These are phyloP conservation scores for Raffaelea albimanens DNA, from an alignment of 2,329 filamentous ascomycete species.

Conservation along the genomic window DNA sequence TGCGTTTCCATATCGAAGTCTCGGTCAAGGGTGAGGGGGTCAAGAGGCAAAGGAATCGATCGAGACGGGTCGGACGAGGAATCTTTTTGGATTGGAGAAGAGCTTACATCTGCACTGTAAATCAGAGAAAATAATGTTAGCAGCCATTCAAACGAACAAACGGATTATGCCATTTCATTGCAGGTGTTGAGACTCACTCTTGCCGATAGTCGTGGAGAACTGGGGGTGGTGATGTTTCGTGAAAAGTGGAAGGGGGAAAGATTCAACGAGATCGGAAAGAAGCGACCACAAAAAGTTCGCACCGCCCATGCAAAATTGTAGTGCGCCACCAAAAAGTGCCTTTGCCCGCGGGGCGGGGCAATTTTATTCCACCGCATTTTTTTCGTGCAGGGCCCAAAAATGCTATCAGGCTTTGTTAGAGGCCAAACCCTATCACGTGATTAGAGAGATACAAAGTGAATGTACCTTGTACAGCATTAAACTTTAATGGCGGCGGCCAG, in stretches of 20 bases:
- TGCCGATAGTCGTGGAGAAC: slow-evolving; percentile 14
- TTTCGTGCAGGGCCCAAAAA: no score
- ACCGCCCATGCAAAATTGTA: slow-evolving; percentile 11
- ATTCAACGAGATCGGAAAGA: neutral
- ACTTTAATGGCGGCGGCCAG: no score
- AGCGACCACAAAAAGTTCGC: no score
- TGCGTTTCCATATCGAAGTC: no score
- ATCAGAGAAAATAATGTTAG: slow-evolving; percentile 15
- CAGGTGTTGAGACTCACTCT: slow-evolving; percentile 13
- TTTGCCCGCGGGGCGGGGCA: no score
- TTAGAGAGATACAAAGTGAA: neutral
- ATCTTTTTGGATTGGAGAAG: slow-evolving; percentile 7
- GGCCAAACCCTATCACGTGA: slow-evolving; percentile 15
- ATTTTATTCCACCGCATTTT: no score
- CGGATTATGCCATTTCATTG: slow-evolving; percentile 1
- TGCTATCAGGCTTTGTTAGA: neutral
- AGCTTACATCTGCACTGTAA: slow-evolving; percentile 82
- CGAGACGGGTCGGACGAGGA: no score
- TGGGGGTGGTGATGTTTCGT: slow-evolving; percentile 4
- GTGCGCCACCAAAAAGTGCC: slow-evolving; percentile 15
- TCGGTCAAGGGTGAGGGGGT: no score
- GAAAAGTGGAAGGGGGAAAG: slow-evolving; percentile 4
- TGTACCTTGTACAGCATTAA: no score
- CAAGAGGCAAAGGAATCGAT: no score
- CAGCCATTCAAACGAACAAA: neutral